Evolutionary conservation across 2,329 filamentous ascomycete genomes (phyloP).

Genomic region (Penicillium verrucosum): DNA sequence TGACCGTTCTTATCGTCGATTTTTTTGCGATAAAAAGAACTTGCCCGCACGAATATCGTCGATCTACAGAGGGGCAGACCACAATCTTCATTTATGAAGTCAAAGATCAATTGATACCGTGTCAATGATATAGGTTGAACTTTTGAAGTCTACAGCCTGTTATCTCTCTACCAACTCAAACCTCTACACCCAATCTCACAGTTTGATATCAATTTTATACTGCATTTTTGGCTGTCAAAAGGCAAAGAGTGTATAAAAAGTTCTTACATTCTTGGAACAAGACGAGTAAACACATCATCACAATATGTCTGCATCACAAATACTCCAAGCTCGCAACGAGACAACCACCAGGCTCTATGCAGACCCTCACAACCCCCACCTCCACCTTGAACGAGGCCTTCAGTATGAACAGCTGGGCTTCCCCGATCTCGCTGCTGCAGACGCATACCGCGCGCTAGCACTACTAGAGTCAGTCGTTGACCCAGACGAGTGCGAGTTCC

Average conservation of each 20-base stretch:
- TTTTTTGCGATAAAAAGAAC: constrained; percentile 6
- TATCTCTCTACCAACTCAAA: no score
- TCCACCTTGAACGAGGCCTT: constrained; percentile 56
- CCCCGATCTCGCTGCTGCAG: constrained; percentile 82
- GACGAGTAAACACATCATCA: background rate
- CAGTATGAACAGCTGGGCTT: constrained; percentile 74
- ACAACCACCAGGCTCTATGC: constrained; percentile 49
- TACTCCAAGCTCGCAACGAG: constrained; percentile 48
- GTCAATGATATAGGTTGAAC: background rate
- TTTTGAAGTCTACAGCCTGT: background rate
- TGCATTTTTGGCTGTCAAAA: background rate
- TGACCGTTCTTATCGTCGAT: constrained; percentile 1
- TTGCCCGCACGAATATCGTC: constrained; percentile 1
- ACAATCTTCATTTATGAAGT: background rate
- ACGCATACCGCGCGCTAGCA: constrained; percentile 87
- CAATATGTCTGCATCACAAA: constrained; percentile 17
- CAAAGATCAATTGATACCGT: background rate
- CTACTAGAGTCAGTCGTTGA: constrained; percentile 76
- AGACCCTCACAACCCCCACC: constrained; percentile 42
- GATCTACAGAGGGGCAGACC: constrained; percentile 10
- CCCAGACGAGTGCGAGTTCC: constrained; percentile 73
- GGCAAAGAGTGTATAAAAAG: constrained; percentile 2
- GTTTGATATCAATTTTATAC: background rate
- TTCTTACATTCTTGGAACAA: background rate
- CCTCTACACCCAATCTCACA: background rate